Base-by-base conservation (phyloP, 257 asterid species). In the Orobanche coerulescens region DNA sequence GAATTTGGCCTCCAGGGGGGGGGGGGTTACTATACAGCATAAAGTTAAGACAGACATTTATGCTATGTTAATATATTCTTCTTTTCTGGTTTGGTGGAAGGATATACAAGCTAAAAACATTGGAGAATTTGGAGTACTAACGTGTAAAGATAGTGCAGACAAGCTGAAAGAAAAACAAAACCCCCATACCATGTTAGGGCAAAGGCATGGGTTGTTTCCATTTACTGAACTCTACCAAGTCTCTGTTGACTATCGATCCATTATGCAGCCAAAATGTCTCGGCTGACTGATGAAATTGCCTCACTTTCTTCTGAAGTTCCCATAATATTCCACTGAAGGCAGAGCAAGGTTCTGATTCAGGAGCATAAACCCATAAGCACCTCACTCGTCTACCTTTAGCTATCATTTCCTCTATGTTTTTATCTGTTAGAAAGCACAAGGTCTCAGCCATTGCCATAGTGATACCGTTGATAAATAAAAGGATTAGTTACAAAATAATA, bases 201-300 rank as follows among this genome's bases (percentile, higher is more conserved):
- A 91, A 68, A 36, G 82, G 86, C 88, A 84, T 63, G 15, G 95
- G 96, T 11, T 75, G 84, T 54, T 70, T 83, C 97, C 96, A 93
- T 68, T 73, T 82, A 63, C 72, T 76, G 80, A 93, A 93, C 66
- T 81, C 97, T 20, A 80, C 72, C 67, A 89, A 74, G 78, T 88
- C 82, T 64, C 97, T 73, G 40, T 77, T 80, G 23, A 93, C 83
- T 34, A 83, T 61, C 33, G 95, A 81, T 70, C 88, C 80, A 52
- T 93, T 84, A 62, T 86, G 98, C 76, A 93, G 71, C 98, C 98
- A 93, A 76, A 93, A 93, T 11, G 97, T 88, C 70, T 86, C 97
- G 0, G 83, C 65, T 37, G 98, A 89, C 58, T 93, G 95, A 47
- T 93, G 98, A 65, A 93, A 86, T 61, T 62, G 85, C 80, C 98